Evolutionary conservation across 768 basidiomycete genomes (phyloP), one percentile per base, ranked within the genome.

Genomic region (Pleurotus sapidus): DNA sequence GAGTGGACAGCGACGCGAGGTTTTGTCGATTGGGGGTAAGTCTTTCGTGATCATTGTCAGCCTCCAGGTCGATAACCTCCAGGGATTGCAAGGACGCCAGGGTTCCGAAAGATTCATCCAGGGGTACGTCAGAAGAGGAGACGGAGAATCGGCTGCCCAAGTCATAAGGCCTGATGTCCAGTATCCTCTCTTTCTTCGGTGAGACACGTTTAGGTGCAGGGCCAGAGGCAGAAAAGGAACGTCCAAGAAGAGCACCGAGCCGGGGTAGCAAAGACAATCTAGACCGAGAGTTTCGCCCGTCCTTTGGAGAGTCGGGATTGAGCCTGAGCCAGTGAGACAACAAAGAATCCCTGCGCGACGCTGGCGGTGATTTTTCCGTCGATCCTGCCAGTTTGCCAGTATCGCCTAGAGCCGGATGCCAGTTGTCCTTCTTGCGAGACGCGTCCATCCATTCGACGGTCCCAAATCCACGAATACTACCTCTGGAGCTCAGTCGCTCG

Each of bases 391-490:
- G 15, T 12, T 14, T n/a, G 0, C 37, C n/a, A n/a, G n/a, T 23
- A 20, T 54, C 51, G 18, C 51, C 51, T n/a, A 42, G 23, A n/a
- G 39, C 51, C 5, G 51, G 51, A 38, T 54, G 51, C 51, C 51
- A 54, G 15, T n/a, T 54, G 25, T 54, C 51, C 51, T 40, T 54
- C 20, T 20, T 20, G 20, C 42, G 34, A 18, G 18, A 20, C 12
- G 49, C 30, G 11, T 54, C 51, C 11, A 42, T 54, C 51, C 51
- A 54, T 54, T 54, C 51, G 39, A 54, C 51, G 39, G 51, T n/a
- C 5, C 51, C 51, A 42, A 54, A 54, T 11, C 51, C 51, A 23
- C 42, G 39, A 17, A 54, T 40, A n/a, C 51, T 54, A 43, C n/a
- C 51, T 25, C 24, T 54, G 9, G 38, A 40, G 8, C 12, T 5